Evolutionary conservation across 768 basidiomycete genomes (phyloP), one percentile per base, ranked within the genome.

Genomic region (Amanita rimosa): DNA sequence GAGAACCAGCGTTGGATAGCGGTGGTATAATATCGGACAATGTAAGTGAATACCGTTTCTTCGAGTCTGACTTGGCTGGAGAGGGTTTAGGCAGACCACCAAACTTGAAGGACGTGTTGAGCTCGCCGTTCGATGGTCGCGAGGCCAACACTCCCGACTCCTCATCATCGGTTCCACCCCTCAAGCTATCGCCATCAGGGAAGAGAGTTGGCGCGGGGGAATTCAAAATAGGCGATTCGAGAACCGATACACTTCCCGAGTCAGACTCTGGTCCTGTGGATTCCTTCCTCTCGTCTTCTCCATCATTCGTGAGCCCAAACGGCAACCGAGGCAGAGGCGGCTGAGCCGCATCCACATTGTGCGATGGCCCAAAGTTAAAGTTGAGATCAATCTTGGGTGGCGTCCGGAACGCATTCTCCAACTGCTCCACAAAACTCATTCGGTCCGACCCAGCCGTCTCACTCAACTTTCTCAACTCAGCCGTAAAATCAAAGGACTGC

Each of bases 401-500:
- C 0, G 85, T 85, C 53, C 76, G 72, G 69, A 90, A 90, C 1
- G 86, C 85, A 45, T 71, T 80, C 66, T 89, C 87, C 19, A 89
- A 65, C 62, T 91, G 81, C 61, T 88, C 85, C 3, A 90, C 81
- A 57, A 91, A 91, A 62, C 86, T 89, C 10, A 62, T 68, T 8
- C 85, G 67, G 57, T 86, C 79, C 1, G 79, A 80, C 1, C 57
- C 84, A 29, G 83, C 82, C 5, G 78, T 81, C 55, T 85, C 80
- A 46, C 83, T 81, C 43, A 90, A 69, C 56, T 68, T 79, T 61
- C 73, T 65, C 46, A 90, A 62, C 60, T 89, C 88, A 34, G 81
- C 84, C 0, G 88, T 91, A 58, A 90, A 91, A 57, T 91, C 87
- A 52, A 90, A 91, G 1, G 81, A 84, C 56, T 75, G 83, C 66